Evolutionary conservation across 371 early-diverging fungal genomes (phyloP).

Genomic region (Cladochytrium tenue): DNA sequence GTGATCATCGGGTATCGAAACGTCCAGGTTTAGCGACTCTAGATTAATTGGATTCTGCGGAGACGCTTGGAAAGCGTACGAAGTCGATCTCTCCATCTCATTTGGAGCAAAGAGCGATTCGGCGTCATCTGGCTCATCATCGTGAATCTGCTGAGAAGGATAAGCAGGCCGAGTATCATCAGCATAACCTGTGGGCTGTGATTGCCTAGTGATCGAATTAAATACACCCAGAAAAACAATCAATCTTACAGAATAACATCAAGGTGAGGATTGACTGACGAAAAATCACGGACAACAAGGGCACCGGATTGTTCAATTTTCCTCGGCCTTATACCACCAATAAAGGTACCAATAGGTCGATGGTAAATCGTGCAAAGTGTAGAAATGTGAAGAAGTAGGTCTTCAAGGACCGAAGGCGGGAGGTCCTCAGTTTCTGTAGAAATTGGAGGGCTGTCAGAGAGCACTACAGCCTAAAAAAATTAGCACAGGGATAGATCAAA

Average conservation of each 20-base stretch:
- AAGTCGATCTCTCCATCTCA: background rate
- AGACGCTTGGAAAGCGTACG: conserved; percentile 1
- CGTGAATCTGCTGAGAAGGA: background rate
- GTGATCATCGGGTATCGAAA: too few species aligned
- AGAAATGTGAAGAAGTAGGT: conserved; percentile 82
- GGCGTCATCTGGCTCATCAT: conserved; percentile 3
- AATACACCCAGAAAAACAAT: background rate
- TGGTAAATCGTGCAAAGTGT: conserved; percentile 91
- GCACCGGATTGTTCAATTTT: conserved; percentile 29
- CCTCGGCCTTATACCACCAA: conserved; percentile 36
- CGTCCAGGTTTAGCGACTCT: too few species aligned
- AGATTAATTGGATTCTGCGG: too few species aligned
- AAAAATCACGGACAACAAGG: conserved; percentile 27
- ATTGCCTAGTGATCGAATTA: conserved; percentile 27
- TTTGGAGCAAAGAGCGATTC: background rate
- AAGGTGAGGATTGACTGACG: conserved; percentile 5
- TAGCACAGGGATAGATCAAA: background rate
- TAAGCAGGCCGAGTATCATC: background rate
- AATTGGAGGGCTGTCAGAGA: conserved; percentile 92
- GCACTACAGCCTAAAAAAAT: conserved; percentile 41
- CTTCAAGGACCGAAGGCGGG: conserved; percentile 78
- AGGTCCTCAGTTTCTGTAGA: conserved; percentile 80
- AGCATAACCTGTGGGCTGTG: background rate
- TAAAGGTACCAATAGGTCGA: conserved; percentile 71
- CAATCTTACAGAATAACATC: conserved; percentile 21